Conservation (phyloP, 257 asterid genomes). For the Solanum paucissectum region DNA sequence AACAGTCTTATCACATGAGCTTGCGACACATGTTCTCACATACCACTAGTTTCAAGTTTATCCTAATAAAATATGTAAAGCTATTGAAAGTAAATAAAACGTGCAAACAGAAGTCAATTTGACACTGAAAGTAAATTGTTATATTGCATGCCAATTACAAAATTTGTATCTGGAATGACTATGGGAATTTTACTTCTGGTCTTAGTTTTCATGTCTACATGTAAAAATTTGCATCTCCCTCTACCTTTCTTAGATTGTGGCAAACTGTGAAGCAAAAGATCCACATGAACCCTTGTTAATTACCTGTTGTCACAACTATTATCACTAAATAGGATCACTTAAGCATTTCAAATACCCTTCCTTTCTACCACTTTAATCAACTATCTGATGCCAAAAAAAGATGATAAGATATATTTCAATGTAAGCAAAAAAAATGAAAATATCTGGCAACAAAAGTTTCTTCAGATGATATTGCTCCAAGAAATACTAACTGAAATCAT, state of each 20-base stretch:
- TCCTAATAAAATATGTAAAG: not conserved
- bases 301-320: not conserved
- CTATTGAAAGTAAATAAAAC: not conserved
- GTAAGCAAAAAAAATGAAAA: not conserved
- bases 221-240: not conserved
- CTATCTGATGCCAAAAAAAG: not conserved
- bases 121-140: not conserved
- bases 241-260: not conserved
- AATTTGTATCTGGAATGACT: not conserved
- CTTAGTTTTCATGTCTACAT: not conserved
- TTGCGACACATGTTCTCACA: not conserved
- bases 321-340: not conserved
- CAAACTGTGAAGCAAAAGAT: not conserved
- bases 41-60: not conserved
- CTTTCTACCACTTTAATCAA: not conserved
- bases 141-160: not conserved
- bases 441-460: not conserved
- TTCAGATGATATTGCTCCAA: not conserved
- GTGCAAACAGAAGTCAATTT: not conserved
- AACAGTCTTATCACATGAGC: not conserved
- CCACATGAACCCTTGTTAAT: not conserved
- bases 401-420: not conserved
- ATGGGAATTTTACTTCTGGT: not conserved
- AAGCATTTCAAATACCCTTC: not conserved
- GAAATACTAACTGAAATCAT: not conserved